phyloP scores from a whole-genome alignment of 2,329 filamentous ascomycete species.

The Aureobasidium sp. region DNA sequence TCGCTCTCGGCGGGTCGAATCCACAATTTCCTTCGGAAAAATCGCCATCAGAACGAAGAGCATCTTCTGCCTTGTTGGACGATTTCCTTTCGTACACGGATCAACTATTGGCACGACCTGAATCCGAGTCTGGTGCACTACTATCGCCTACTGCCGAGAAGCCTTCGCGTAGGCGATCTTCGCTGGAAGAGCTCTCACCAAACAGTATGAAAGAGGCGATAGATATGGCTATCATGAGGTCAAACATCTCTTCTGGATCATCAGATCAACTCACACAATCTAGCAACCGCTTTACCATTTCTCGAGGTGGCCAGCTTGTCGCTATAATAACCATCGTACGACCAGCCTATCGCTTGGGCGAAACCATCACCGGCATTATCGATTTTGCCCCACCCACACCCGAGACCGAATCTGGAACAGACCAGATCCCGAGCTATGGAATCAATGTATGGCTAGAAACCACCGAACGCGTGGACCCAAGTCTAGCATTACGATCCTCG shows the following conservation, averaged over 20 bases:
- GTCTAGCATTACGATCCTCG: slow-evolving; percentile 73
- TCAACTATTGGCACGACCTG: slow-evolving; percentile 55
- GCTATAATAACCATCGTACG: slow-evolving; percentile 83
- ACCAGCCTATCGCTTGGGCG: slow-evolving; percentile 80
- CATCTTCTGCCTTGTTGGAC: slow-evolving; percentile 36
- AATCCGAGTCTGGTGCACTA: slow-evolving; percentile 49
- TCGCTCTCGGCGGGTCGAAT: slow-evolving; percentile 23
- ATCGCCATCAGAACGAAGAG: slow-evolving; percentile 26
- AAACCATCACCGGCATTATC: slow-evolving; percentile 73
- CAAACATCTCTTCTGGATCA: slow-evolving; percentile 48
- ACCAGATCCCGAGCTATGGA: slow-evolving; percentile 66
- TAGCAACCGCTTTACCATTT: slow-evolving; percentile 91
- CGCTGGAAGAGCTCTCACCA: slow-evolving; percentile 37
- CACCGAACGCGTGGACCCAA: slow-evolving; percentile 69
- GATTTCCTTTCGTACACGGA: slow-evolving; percentile 73
- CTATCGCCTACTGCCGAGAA: slow-evolving; percentile 57
- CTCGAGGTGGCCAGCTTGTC: slow-evolving; percentile 82
- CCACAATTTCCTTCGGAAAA: slow-evolving; percentile 16
- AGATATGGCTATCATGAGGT: slow-evolving; percentile 76
- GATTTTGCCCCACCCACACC: slow-evolving; percentile 54
- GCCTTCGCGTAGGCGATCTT: slow-evolving; percentile 28
- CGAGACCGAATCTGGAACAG: background rate
- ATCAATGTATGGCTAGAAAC: slow-evolving; percentile 80
- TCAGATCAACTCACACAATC: slow-evolving; percentile 43
- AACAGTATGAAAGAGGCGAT: slow-evolving; percentile 72